Percentiles rank a stretch among this genome's conserved stretches.
These are phyloP conservation scores for Cordyceps tenuipes DNA, from an alignment of 2,329 filamentous ascomycete species.

Conservation along the genomic window DNA sequence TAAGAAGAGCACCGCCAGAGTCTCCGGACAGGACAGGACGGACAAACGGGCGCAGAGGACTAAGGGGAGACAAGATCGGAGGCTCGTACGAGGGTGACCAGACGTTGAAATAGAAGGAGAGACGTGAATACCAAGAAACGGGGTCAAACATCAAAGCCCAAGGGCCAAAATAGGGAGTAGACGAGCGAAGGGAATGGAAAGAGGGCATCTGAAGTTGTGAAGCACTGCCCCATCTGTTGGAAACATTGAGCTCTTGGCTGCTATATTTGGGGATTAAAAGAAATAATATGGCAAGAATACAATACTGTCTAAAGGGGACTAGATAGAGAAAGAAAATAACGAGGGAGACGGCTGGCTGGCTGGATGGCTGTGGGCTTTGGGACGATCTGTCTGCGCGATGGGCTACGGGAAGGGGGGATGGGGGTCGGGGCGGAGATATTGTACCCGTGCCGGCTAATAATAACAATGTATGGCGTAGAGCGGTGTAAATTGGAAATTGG, in stretches of 20 bases:
- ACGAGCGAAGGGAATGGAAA: not conserved
- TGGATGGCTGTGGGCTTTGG: not conserved
- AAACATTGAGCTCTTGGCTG: not conserved
- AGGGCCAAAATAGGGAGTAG: not conserved
- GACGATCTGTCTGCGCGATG: no score
- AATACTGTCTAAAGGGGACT: not conserved
- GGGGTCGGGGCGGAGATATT: not conserved
- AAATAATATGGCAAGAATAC: not conserved
- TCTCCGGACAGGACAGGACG: not conserved
- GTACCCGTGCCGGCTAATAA: not conserved
- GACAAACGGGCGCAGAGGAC: not conserved
- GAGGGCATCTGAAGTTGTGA: constrained; percentile 1
- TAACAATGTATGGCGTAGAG: not conserved
- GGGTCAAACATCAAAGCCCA: not conserved
- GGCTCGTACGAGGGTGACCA: not conserved
- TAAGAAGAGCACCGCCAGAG: not conserved
- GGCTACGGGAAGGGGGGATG: no score
- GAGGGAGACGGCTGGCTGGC: not conserved
- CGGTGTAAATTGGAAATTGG: not conserved
- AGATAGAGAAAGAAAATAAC: not conserved
- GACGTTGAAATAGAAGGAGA: constrained; percentile 4
- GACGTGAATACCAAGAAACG: not conserved
- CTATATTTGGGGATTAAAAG: not conserved
- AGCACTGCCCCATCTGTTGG: constrained; percentile 4
- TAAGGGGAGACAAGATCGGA: not conserved